A percentile compares a stretch with the other conserved stretches of the same genome.
phyloP scores from a whole-genome alignment of 192 early-diverging fungal species.

The Dissophora ornata region DNA sequence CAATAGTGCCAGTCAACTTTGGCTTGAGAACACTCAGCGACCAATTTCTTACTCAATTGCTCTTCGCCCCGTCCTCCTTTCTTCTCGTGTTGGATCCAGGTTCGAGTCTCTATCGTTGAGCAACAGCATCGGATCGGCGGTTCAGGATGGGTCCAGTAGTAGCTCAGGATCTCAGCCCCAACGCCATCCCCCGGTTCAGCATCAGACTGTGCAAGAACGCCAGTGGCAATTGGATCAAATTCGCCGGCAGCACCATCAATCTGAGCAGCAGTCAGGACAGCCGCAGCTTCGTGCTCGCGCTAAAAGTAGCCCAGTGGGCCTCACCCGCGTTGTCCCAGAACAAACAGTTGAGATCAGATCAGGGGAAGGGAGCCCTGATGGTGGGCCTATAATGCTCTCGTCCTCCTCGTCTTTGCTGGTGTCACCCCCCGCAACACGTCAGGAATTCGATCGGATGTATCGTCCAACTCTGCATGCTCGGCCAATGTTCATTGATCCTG shows the following conservation, averaged over 20 bases:
- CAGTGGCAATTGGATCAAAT: not conserved
- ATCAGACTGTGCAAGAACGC: not conserved
- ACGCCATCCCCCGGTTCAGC: conserved; percentile 17
- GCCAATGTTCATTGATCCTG: not conserved
- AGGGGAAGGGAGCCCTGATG: not conserved
- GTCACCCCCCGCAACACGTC: not conserved
- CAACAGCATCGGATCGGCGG: conserved; percentile 6
- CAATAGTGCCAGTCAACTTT: no score
- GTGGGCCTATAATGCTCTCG: not conserved
- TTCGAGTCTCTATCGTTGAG: conserved; percentile 47
- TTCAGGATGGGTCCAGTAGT: not conserved
- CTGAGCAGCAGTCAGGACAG: not conserved
- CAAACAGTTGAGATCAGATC: not conserved
- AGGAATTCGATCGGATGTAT: not conserved
- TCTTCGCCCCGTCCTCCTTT: not conserved
- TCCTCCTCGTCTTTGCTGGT: no score
- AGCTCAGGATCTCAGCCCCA: not conserved
- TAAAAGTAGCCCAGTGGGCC: conserved; percentile 12
- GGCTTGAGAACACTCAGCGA: no score
- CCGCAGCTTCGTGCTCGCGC: conserved; percentile 16
- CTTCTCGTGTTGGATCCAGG: not conserved
- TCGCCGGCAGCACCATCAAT: conserved; percentile 13
- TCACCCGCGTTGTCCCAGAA: not conserved
- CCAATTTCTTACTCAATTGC: no score
- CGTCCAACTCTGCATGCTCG: not conserved